These are phyloP conservation scores for Acanthamoeba royreba DNA, from an alignment of 208 protist genomes.

Conservation along the genomic window DNA sequence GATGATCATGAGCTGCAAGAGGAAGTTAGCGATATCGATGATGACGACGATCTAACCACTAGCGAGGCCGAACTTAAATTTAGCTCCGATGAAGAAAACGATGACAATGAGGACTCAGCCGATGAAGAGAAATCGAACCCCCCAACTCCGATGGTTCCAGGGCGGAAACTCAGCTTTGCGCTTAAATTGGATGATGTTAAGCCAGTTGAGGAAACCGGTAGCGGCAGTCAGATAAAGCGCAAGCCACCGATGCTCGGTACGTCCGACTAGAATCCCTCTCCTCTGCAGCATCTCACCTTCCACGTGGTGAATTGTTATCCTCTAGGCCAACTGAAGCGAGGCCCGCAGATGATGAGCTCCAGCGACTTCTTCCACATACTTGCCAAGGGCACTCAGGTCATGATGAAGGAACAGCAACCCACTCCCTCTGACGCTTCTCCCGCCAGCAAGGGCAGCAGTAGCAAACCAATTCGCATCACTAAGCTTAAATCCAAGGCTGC, in stretches of 20 bases:
- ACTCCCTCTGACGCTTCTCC: not conserved
- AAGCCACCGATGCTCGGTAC: not conserved
- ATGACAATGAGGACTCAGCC: not conserved
- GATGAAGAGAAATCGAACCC: not conserved
- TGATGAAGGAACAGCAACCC: not conserved
- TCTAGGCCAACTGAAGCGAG: not conserved
- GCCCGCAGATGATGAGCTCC: not conserved
- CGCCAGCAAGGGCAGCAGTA: not conserved
- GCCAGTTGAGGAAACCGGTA: not conserved
- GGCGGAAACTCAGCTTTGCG: not conserved
- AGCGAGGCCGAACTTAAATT: not conserved
- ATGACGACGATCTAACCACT: not conserved
- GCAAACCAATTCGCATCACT: not conserved
- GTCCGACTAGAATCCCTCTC: not conserved
- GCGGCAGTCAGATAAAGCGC: not conserved
- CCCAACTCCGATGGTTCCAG: too few relatives aligned
- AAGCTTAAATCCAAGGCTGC: not conserved
- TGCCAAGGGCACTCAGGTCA: not conserved
- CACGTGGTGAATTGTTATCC: too few relatives aligned
- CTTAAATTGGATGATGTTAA: not conserved
- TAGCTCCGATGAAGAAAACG: not conserved
- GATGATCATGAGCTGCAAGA: too few relatives aligned
- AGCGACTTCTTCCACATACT: not conserved
- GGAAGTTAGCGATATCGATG: not conserved
- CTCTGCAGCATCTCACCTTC: too few relatives aligned